Base-by-base conservation (phyloP, 2,329 filamentous ascomycete species). In the Thielaviopsis populi region DNA sequence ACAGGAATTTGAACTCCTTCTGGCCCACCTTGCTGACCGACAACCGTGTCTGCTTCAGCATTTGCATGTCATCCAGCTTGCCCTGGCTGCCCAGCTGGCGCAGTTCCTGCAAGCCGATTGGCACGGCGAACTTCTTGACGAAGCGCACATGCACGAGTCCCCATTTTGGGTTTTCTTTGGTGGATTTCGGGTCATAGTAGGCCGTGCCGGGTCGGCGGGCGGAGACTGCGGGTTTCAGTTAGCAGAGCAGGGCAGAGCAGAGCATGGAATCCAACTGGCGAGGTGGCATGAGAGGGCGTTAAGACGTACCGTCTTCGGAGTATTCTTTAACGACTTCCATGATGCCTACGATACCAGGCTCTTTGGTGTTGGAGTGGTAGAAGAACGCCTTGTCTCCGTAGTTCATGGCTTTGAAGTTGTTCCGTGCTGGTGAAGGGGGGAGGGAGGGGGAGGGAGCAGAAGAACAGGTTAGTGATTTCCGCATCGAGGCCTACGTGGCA, bases 361-460 rank as follows among this genome's bases (percentile, higher is more conserved):
- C 82, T 72, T 95, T 95, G 75, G 89, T 94, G 70, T 94, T 95
- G 58, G 89, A 95, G 74, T 96, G 92, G 72, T 97, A 97, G 76
- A 99, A 97, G 76, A 99, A 97, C 30, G 91, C 91, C 40, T 91
- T 79, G 71, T 99, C 94, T 61, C 91, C 91, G 64, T 85, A 84
- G 69, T 89, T 91, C 94, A 99, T 99, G 8, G 84, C 83, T 37
- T 89, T 83, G 75, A 99, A 85, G 72, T 96, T 90, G 71, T 96
- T 97, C 30, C 89, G 84, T 6, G 92, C 92, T 74, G 2, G 15
- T 43, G 1, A 19, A 33, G 15, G 13, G 1, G 46, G 11, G 13
- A n/a, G 46, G 24, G 13, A 27, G 8, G 7, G 7, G 17, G 43
- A 46, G 43, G 22, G 17, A 19, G 43, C 43, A 17, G 43, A 50